Conservation (phyloP, 805 yeast genomes). For the Diddensiella caesifluorescens region DNA sequence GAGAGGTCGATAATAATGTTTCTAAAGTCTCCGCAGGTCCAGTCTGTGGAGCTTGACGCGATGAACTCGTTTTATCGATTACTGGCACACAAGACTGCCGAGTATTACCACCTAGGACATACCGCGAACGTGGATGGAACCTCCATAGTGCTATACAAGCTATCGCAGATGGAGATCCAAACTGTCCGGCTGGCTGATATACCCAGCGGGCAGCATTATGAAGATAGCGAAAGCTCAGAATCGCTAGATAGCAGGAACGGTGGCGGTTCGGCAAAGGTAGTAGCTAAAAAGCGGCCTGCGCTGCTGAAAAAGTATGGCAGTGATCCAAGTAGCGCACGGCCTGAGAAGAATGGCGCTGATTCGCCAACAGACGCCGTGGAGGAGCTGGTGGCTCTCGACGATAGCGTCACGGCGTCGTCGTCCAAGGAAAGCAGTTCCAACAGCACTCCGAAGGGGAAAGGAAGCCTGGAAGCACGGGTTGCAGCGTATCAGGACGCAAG, state of each 20-base stretch:
- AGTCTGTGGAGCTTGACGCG: conserved; percentile 43
- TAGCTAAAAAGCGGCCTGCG: conserved; percentile 3
- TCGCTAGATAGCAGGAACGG: background rate
- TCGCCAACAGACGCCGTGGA: no score
- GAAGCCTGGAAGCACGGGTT: conserved; percentile 32
- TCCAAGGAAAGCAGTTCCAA: background rate
- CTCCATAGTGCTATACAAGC: conserved; percentile 41
- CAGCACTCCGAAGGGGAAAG: conserved; percentile 13
- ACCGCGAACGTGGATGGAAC: conserved; percentile 45
- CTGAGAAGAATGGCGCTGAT: conserved; percentile 21
- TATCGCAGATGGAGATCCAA: conserved; percentile 7
- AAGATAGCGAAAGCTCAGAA: conserved; percentile 6
- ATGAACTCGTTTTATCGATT: conserved; percentile 67
- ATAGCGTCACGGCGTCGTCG: no score
- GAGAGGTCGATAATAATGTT: conserved; percentile 47
- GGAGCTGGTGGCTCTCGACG: no score
- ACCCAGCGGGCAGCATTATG: conserved; percentile 5
- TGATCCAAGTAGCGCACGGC: conserved; percentile 2
- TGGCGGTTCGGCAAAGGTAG: background rate
- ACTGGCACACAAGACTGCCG: conserved; percentile 64
- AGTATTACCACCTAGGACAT: conserved; percentile 59
- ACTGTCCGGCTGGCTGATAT: conserved; percentile 10
- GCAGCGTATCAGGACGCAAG: conserved; percentile 39
- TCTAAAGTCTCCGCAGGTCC: conserved; percentile 38
- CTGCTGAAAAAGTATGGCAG: background rate